Percentiles rank a stretch among this genome's conserved stretches.
phyloP scores from a whole-genome alignment of 2,329 filamentous ascomycete species.

The Diplodia mutila region DNA sequence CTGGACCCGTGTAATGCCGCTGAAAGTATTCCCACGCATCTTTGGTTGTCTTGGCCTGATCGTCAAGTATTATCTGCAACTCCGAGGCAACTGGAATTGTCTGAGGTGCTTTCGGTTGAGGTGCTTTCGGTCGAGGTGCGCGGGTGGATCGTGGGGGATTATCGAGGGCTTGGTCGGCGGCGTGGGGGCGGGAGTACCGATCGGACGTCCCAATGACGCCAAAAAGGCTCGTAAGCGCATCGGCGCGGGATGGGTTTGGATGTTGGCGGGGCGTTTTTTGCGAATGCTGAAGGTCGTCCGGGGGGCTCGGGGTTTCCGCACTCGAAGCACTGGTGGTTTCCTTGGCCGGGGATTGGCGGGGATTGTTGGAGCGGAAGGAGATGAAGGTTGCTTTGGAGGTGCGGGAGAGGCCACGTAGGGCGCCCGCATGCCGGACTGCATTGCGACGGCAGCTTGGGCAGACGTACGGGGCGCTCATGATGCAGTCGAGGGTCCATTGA shows the following conservation, averaged over 20 bases:
- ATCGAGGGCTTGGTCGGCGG: background rate
- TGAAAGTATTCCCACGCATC: constrained; percentile 39
- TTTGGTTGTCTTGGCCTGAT: background rate
- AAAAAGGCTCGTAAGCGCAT: constrained; percentile 2
- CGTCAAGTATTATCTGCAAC: background rate
- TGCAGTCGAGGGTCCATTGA: background rate
- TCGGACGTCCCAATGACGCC: background rate
- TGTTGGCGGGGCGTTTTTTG: background rate
- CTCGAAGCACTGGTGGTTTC: background rate
- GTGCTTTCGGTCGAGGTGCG: background rate
- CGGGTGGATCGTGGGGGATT: background rate
- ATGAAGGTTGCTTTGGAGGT: constrained; percentile 13
- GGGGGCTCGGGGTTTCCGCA: background rate
- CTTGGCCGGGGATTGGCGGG: background rate
- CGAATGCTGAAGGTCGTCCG: background rate
- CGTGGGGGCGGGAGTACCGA: background rate
- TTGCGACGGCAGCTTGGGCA: constrained; percentile 25
- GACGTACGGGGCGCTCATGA: constrained; percentile 24
- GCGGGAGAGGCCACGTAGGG: background rate
- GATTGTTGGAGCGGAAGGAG: constrained; percentile 1
- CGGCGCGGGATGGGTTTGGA: background rate
- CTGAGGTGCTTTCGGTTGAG: background rate
- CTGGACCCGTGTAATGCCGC: constrained; percentile 35
- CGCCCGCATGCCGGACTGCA: background rate
- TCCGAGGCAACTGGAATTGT: background rate